These are phyloP conservation scores for Ailanthus altissimus DNA, from an alignment of 345 rosid species.

Conservation along the genomic window DNA sequence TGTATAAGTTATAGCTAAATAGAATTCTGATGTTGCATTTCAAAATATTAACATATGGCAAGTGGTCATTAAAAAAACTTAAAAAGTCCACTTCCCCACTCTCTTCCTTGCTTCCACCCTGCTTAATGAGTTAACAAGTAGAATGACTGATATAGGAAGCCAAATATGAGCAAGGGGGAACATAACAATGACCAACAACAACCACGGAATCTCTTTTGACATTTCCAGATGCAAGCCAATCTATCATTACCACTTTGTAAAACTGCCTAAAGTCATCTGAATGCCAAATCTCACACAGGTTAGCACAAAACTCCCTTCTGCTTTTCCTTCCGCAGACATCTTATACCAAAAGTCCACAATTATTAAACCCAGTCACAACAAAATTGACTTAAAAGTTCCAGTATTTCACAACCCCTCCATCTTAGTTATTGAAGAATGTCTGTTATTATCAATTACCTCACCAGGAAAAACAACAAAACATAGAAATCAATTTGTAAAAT, in stretches of 20 bases:
- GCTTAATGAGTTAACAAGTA: neutral
- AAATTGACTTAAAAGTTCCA: neutral
- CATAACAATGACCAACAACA: neutral
- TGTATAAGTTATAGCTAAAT: constrained; percentile 6
- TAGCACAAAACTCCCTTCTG: neutral
- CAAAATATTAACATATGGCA: neutral
- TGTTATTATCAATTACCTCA: neutral
- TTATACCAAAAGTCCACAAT: neutral
- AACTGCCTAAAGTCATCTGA: neutral
- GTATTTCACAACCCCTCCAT: neutral
- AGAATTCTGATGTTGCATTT: constrained; percentile 2
- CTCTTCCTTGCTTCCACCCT: neutral
- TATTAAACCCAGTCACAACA: neutral
- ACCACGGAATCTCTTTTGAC: neutral
- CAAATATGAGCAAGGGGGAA: neutral
- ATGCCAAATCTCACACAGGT: neutral
- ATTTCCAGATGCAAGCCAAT: neutral
- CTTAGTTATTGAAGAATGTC: neutral
- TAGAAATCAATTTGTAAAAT: neutral
- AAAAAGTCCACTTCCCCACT: neutral
- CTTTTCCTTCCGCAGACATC: neutral
- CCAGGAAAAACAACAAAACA: neutral
- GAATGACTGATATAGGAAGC: neutral
- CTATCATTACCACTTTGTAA: too few species aligned
- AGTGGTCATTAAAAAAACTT: neutral